Percentiles rank a stretch among this genome's conserved stretches.
These are phyloP conservation scores for Trifolium subterraneum DNA, from an alignment of 306 rosid genomes.

Conservation along the genomic window DNA sequence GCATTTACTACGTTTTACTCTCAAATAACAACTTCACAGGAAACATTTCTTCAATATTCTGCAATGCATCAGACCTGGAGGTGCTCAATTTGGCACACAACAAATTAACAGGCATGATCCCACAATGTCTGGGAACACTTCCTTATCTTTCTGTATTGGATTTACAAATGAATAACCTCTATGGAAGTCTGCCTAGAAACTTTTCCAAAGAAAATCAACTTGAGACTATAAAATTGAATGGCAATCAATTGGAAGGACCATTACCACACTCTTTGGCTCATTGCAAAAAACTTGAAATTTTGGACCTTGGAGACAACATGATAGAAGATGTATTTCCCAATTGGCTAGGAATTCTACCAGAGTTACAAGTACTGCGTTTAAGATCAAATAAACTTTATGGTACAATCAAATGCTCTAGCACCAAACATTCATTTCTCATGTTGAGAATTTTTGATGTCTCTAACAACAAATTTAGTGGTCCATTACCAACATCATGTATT, in stretches of 20 bases:
- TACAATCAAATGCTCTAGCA: conserved; percentile 15
- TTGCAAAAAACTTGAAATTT: conserved; percentile 23
- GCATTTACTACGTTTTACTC: background rate
- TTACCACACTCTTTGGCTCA: conserved; percentile 32
- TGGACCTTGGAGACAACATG: conserved; percentile 51
- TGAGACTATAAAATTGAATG: conserved; percentile 36
- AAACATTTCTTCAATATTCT: conserved; percentile 1
- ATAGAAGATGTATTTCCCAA: conserved; percentile 43
- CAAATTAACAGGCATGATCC: conserved; percentile 28
- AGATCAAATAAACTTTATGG: conserved; percentile 50
- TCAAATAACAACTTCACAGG: conserved; percentile 45
- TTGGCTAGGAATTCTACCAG: conserved; percentile 45
- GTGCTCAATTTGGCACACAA: conserved; percentile 11
- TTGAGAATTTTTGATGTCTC: conserved; percentile 47
- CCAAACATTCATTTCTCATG: background rate
- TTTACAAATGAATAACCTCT: conserved; percentile 38
- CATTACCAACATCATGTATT: conserved; percentile 42
- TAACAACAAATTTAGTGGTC: conserved; percentile 42
- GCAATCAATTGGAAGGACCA: conserved; percentile 44
- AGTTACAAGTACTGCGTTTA: conserved; percentile 46
- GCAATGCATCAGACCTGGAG: background rate
- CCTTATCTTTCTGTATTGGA: conserved; percentile 13
- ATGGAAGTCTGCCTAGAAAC: conserved; percentile 24
- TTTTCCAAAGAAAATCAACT: background rate
- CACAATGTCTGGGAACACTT: conserved; percentile 29